Evolutionary conservation across 805 yeast species (phyloP).

Genomic region (Candida berthetii): DNA sequence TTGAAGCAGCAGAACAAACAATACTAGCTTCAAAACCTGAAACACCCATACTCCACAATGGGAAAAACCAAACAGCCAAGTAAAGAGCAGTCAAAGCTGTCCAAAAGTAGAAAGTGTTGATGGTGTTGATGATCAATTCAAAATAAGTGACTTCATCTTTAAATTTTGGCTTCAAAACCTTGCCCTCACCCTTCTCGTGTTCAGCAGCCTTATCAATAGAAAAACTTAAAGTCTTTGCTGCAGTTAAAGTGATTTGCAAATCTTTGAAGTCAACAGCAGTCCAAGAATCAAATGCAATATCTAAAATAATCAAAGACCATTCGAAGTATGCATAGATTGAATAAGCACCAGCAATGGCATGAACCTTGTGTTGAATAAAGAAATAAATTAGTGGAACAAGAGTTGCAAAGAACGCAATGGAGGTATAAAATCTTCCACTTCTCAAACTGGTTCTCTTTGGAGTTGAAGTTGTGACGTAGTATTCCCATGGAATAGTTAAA

Average conservation of each 20-base stretch:
- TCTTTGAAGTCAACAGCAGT: slow-evolving; percentile 63
- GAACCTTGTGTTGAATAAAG: slow-evolving; percentile 90
- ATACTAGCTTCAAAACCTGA: slow-evolving; percentile 86
- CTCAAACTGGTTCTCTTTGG: slow-evolving; percentile 40
- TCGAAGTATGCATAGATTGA: slow-evolving; percentile 92
- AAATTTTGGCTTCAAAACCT: slow-evolving; percentile 13
- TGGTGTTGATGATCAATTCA: slow-evolving; percentile 36
- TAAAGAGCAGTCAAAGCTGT: slow-evolving; percentile 74
- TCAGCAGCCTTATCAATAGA: slow-evolving; percentile 11
- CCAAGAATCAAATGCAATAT: slow-evolving; percentile 80
- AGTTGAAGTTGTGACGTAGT: slow-evolving; percentile 52
- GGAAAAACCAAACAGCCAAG: slow-evolving; percentile 93
- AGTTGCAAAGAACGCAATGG: slow-evolving; percentile 59
- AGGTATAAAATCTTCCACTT: slow-evolving; percentile 45
- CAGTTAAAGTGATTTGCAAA: slow-evolving; percentile 38
- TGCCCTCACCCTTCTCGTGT: not conserved
- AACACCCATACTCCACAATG: slow-evolving; percentile 96
- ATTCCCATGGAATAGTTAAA: slow-evolving; percentile 88
- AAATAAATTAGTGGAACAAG: slow-evolving; percentile 80
- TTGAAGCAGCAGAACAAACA: slow-evolving; percentile 50
- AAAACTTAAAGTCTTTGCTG: slow-evolving; percentile 11
- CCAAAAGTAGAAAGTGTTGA: slow-evolving; percentile 82
- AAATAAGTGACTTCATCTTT: slow-evolving; percentile 21
- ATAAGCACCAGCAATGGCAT: slow-evolving; percentile 87
- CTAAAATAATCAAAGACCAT: slow-evolving; percentile 84